A percentile compares a stretch with the other conserved stretches of the same genome.
These are phyloP conservation scores for Coemansia umbellata DNA, from an alignment of 192 early-diverging fungal species.

Conservation along the genomic window DNA sequence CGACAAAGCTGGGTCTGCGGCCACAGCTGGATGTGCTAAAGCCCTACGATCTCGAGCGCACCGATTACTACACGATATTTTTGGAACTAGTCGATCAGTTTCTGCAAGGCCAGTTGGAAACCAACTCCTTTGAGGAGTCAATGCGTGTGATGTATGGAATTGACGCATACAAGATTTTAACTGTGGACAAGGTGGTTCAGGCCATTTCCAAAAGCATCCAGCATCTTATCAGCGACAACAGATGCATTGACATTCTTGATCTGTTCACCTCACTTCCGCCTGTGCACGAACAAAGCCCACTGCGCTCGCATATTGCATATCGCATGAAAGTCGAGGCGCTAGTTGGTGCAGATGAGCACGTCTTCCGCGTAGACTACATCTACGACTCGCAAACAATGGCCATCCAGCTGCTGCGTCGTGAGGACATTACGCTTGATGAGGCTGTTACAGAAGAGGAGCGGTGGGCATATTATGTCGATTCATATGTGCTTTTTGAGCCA, in stretches of 20 bases:
- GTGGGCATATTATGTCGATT: slow-evolving; percentile 94
- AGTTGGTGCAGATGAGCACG: slow-evolving; percentile 72
- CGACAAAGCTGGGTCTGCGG: slow-evolving; percentile 40
- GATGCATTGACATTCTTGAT: slow-evolving; percentile 58
- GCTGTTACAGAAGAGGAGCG: slow-evolving; percentile 83
- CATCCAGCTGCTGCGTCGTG: slow-evolving; percentile 83
- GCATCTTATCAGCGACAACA: slow-evolving; percentile 61
- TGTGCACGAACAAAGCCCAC: slow-evolving; percentile 51
- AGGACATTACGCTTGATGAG: slow-evolving; percentile 80
- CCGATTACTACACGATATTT: slow-evolving; percentile 77
- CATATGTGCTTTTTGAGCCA: slow-evolving; percentile 83
- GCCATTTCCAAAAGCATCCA: slow-evolving; percentile 78
- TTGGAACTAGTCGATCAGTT: slow-evolving; percentile 71
- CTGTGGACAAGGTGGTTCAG: slow-evolving; percentile 84
- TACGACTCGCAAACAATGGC: slow-evolving; percentile 61
- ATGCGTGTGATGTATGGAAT: slow-evolving; percentile 84
- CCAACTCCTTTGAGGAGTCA: slow-evolving; percentile 80
- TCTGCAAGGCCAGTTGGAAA: slow-evolving; percentile 78
- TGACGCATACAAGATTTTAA: slow-evolving; percentile 84
- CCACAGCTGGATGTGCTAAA: slow-evolving; percentile 54
- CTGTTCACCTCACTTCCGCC: slow-evolving; percentile 58
- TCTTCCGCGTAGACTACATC: slow-evolving; percentile 76
- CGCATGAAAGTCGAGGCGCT: slow-evolving; percentile 68
- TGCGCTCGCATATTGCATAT: slow-evolving; percentile 67
- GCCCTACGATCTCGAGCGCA: slow-evolving; percentile 55